Conservation (phyloP, 2,329 filamentous ascomycete genomes). For the Colletotrichum brevisporum region DNA sequence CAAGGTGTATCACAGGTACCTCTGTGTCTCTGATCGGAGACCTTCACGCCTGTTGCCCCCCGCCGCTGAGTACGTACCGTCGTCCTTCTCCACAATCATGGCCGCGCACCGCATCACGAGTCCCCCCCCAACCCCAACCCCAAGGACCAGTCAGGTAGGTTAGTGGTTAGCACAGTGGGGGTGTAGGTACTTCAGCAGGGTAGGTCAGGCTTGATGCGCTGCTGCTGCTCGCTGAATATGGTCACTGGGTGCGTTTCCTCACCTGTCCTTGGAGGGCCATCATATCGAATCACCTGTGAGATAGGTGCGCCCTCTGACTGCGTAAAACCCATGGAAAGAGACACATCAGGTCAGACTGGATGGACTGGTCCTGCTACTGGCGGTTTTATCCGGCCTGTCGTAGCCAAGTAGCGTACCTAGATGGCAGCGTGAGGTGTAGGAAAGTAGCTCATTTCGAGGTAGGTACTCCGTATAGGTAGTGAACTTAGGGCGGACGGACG, state of each 20-base stretch:
- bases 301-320: neutral
- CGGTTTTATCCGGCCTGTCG: neutral
- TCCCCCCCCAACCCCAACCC: conserved; percentile 30
- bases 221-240: conserved; percentile 13
- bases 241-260: conserved; percentile 11
- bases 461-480: too few relatives aligned
- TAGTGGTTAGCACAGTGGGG: too few relatives aligned
- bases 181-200: neutral
- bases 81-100: conserved; percentile 27
- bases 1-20: too few relatives aligned
- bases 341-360: neutral
- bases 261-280: conserved; percentile 9
- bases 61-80: neutral
- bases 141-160: neutral
- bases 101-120: conserved; percentile 39
- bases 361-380: neutral
- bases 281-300: conserved; percentile 6
- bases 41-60: neutral
- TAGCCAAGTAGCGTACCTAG: neutral
- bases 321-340: neutral
- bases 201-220: conserved; percentile 1
- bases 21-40: too few relatives aligned
- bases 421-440: too few relatives aligned
- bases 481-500: neutral
- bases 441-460: too few relatives aligned